A percentile compares a stretch with the other conserved stretches of the same genome.
phyloP scores from a whole-genome alignment of 106 monocot species.

The Apostasia ramifera region DNA sequence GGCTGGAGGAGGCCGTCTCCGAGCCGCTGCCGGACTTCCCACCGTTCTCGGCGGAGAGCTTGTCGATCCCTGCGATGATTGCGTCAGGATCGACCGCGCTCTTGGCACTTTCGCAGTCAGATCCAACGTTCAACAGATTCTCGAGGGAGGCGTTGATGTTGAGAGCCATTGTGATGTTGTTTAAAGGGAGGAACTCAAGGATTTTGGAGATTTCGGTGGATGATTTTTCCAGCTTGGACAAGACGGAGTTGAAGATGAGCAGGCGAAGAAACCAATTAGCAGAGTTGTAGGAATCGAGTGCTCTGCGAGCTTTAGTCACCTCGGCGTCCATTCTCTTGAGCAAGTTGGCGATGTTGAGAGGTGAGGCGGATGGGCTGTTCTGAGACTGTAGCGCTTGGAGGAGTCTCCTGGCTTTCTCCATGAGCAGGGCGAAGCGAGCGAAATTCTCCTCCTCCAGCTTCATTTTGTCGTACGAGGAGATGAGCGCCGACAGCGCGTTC shows the following conservation, averaged over 20 bases:
- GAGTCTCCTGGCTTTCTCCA: not conserved
- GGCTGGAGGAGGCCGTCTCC: not conserved
- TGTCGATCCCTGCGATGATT: not conserved
- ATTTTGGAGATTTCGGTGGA: not conserved
- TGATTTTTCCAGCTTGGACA: not conserved
- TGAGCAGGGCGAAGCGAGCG: not conserved
- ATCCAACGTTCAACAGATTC: not conserved
- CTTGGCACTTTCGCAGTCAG: not conserved
- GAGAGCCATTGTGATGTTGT: not conserved
- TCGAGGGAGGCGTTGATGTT: slow-evolving; percentile 6
- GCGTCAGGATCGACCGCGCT: not conserved
- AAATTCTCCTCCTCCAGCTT: not conserved
- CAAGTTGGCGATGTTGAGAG: not conserved
- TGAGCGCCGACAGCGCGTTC: not conserved
- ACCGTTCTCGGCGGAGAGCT: not conserved
- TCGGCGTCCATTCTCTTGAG: slow-evolving; percentile 5
- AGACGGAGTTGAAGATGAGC: not conserved
- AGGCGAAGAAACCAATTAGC: not conserved
- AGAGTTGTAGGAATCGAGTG: not conserved
- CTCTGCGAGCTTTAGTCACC: not conserved
- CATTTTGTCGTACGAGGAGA: not conserved
- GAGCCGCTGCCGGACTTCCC: not conserved
- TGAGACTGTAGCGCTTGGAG: not conserved
- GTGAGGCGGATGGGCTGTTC: too few relatives aligned
- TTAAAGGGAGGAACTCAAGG: not conserved